These are phyloP conservation scores for Paraphaeosphaeria minitans DNA, from an alignment of 2,329 filamentous ascomycete genomes.

Conservation along the genomic window DNA sequence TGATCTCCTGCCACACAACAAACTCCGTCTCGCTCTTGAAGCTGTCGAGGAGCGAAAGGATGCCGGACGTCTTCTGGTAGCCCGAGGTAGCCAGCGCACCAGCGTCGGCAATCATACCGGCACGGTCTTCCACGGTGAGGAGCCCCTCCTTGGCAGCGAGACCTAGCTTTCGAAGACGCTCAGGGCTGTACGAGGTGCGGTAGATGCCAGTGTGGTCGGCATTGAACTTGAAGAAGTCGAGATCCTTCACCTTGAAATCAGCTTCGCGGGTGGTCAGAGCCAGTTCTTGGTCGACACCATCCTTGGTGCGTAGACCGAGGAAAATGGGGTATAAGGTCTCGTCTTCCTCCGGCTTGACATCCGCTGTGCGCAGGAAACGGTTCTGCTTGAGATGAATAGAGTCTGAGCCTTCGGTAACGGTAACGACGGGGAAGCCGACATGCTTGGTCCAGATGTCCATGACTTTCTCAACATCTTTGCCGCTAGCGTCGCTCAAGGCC, in stretches of 20 bases:
- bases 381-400: slow-evolving; percentile 91
- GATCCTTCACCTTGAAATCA: slow-evolving; percentile 75
- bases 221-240: slow-evolving; percentile 96
- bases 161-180: slow-evolving; percentile 85
- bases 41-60: slow-evolving; percentile 82
- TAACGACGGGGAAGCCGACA: slow-evolving; percentile 89
- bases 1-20: slow-evolving; percentile 93
- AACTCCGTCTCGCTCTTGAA: slow-evolving; percentile 84
- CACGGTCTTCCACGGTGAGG: slow-evolving; percentile 85
- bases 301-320: slow-evolving; percentile 80
- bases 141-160: slow-evolving; percentile 80
- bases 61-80: slow-evolving; percentile 90
- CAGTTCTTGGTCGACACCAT: slow-evolving; percentile 78
- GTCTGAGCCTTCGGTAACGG: slow-evolving; percentile 75
- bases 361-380: slow-evolving; percentile 88
- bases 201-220: slow-evolving; percentile 93
- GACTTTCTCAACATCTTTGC: slow-evolving; percentile 85
- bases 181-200: slow-evolving; percentile 83
- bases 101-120: slow-evolving; percentile 90
- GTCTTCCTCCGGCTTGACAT: slow-evolving; percentile 93
- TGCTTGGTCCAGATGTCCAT: slow-evolving; percentile 99
- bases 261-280: slow-evolving; percentile 75
- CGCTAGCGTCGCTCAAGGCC: slow-evolving; percentile 83
- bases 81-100: slow-evolving; percentile 87
- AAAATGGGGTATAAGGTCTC: slow-evolving; percentile 87